Evolutionary conservation across 2,329 filamentous ascomycete genomes (phyloP).

Genomic region (Blastomyces gilchristii): DNA sequence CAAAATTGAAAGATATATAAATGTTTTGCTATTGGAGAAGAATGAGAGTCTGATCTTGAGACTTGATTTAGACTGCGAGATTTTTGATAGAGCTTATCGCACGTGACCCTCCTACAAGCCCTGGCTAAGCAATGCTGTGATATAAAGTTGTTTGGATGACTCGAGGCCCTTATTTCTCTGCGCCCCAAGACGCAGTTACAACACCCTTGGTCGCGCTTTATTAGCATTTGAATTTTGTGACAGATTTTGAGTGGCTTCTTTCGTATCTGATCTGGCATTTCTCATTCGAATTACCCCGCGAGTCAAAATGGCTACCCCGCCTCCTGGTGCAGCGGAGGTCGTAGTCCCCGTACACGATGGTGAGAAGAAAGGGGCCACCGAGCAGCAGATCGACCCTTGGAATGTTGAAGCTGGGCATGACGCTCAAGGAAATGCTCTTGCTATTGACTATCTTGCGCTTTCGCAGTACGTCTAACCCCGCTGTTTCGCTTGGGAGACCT

Average conservation of each 20-base stretch:
- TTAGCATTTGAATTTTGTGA: background rate
- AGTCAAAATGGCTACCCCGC: slow-evolving; percentile 2
- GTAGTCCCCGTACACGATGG: background rate
- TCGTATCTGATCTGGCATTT: slow-evolving; percentile 8
- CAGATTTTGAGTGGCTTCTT: background rate
- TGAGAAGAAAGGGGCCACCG: slow-evolving; percentile 5
- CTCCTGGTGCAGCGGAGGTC: background rate
- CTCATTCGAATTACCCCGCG: slow-evolving; percentile 1
- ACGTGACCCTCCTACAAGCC: background rate
- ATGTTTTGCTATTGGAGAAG: too few relatives aligned
- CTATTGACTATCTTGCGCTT: slow-evolving; percentile 24
- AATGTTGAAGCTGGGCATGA: slow-evolving; percentile 24
- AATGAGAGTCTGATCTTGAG: too few relatives aligned
- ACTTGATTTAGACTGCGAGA: too few relatives aligned
- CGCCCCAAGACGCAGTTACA: background rate
- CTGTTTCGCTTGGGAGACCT: background rate
- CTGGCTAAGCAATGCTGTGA: too few relatives aligned
- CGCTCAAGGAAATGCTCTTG: slow-evolving; percentile 22
- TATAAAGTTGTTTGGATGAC: background rate
- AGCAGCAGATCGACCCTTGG: slow-evolving; percentile 27
- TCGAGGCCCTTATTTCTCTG: background rate
- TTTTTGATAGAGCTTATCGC: background rate
- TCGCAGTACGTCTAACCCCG: slow-evolving; percentile 18
- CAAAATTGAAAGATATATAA: too few relatives aligned
- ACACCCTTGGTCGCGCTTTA: background rate